A percentile compares a stretch with the other conserved stretches of the same genome.
Evolutionary conservation across 306 rosid genomes (phyloP).

Genomic region (Alnus glutinosa): DNA sequence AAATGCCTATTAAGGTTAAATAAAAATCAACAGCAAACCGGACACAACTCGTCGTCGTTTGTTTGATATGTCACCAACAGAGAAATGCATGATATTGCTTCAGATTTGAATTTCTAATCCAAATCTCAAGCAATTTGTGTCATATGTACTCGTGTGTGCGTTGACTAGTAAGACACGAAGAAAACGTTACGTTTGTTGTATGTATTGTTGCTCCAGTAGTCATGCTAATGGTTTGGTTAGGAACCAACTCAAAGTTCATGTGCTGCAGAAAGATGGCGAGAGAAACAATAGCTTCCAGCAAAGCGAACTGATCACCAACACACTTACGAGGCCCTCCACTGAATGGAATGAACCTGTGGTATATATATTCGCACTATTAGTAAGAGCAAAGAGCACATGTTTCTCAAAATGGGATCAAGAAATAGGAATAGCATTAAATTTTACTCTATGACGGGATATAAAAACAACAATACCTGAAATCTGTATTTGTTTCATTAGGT

Average conservation of each 20-base stretch:
- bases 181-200: conserved; percentile 72
- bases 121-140: background rate
- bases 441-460: background rate
- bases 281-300: conserved; percentile 80
- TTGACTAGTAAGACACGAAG: conserved; percentile 14
- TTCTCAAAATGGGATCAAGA: background rate
- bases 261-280: conserved; percentile 79
- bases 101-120: background rate
- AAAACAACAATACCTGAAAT: conserved; percentile 60
- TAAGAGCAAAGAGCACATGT: conserved; percentile 1
- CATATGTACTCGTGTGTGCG: conserved; percentile 6
- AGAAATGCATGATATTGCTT: background rate
- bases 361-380: conserved; percentile 27
- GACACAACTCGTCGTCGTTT: background rate
- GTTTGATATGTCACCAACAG: background rate
- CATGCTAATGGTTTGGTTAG: conserved; percentile 85
- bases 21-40: background rate
- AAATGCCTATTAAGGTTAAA: background rate
- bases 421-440: background rate
- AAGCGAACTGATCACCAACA: conserved; percentile 94
- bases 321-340: conserved; percentile 97
- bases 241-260: conserved; percentile 79
- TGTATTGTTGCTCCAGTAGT: conserved; percentile 99
- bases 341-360: conserved; percentile 87
- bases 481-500: conserved; percentile 87